Percentiles rank a stretch among this genome's conserved stretches.
Evolutionary conservation across 768 basidiomycete genomes (phyloP).

Genomic region (Phanerodontia chrysosporium): DNA sequence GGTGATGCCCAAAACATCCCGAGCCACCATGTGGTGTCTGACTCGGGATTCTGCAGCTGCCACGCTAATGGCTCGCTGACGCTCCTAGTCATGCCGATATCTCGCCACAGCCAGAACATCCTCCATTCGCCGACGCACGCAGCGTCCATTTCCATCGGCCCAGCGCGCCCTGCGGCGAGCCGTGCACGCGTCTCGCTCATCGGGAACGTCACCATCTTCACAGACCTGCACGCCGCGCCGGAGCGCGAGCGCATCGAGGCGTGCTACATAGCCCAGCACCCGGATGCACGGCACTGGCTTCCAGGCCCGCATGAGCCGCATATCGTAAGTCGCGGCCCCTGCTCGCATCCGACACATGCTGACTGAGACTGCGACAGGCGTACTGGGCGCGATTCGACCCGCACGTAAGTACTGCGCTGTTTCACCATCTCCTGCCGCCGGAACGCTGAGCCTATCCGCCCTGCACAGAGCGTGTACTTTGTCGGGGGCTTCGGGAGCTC

Average conservation of each 20-base stretch:
- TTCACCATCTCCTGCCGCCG: background rate
- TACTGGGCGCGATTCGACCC: constrained; percentile 57
- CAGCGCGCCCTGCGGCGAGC: constrained; percentile 37
- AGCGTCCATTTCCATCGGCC: constrained; percentile 42
- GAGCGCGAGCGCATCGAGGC: constrained; percentile 30
- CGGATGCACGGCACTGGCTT: constrained; percentile 49
- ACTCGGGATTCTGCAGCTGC: constrained; percentile 32
- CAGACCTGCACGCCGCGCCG: constrained; percentile 26
- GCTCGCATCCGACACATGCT: background rate
- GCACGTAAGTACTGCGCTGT: constrained; percentile 33
- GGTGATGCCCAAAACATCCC: constrained; percentile 23
- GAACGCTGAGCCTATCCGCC: background rate
- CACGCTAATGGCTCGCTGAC: constrained; percentile 49
- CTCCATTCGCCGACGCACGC: constrained; percentile 33
- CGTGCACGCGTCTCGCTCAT: constrained; percentile 46
- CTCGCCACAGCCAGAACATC: constrained; percentile 50
- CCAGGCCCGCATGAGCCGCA: constrained; percentile 45
- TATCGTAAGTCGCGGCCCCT: constrained; percentile 28
- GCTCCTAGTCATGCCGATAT: constrained; percentile 49
- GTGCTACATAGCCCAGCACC: constrained; percentile 44
- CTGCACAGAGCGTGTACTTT: constrained; percentile 43
- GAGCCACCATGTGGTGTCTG: background rate
- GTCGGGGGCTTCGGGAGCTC: constrained; percentile 51
- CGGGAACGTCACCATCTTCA: constrained; percentile 44
- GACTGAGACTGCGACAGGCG: constrained; percentile 26